These are phyloP conservation scores for Botrytis medusae DNA, from an alignment of 2,329 filamentous ascomycete species.

Conservation along the genomic window DNA sequence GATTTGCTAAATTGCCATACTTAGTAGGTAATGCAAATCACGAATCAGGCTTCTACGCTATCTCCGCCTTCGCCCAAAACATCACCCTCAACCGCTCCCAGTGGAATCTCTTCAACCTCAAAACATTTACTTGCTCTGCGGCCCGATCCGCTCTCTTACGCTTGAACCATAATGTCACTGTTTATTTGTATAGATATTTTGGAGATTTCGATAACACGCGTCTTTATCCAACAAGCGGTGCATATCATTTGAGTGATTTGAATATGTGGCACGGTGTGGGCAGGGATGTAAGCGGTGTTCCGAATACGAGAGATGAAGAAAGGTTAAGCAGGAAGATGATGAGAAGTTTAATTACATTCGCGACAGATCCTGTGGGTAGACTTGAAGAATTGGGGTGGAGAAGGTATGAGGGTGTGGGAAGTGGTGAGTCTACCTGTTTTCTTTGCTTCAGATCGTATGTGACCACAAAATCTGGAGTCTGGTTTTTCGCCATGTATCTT, in stretches of 20 bases:
- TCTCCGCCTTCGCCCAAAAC: constrained; percentile 28
- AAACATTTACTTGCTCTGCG: constrained; percentile 41
- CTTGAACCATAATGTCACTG: constrained; percentile 35
- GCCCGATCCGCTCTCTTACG: constrained; percentile 34
- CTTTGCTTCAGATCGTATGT: neutral
- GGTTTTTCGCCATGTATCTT: neutral
- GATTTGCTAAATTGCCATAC: constrained; percentile 32
- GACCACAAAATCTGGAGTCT: neutral
- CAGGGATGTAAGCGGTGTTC: constrained; percentile 7
- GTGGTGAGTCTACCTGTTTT: neutral
- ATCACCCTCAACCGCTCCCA: constrained; percentile 29
- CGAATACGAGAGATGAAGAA: constrained; percentile 4
- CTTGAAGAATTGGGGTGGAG: neutral
- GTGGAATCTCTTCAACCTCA: constrained; percentile 38
- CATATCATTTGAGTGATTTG: constrained; percentile 42
- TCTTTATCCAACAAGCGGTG: constrained; percentile 36
- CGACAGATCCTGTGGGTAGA: neutral
- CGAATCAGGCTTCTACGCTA: constrained; percentile 39
- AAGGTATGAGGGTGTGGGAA: neutral
- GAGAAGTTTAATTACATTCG: neutral
- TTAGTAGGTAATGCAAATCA: constrained; percentile 41
- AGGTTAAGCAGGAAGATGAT: neutral
- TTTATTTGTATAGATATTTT: constrained; percentile 43
- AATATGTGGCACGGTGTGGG: constrained; percentile 9
- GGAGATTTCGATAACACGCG: constrained; percentile 41